These are phyloP conservation scores for Calocybe indica DNA, from an alignment of 768 basidiomycete species.

Conservation along the genomic window DNA sequence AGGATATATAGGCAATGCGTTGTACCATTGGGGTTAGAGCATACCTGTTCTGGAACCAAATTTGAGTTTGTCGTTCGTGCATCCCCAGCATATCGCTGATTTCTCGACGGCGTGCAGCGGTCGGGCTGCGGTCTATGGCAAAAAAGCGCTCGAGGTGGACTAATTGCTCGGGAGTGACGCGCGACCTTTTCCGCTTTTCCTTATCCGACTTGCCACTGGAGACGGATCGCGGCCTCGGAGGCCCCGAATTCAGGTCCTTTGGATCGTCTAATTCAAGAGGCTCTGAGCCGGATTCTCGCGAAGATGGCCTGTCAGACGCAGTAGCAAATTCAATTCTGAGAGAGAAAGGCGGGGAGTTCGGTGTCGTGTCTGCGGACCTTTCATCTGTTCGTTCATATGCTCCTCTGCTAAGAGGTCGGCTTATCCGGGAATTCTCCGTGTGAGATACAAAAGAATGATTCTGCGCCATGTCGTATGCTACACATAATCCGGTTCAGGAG, in stretches of 20 bases:
- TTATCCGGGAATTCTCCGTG: conserved; percentile 14
- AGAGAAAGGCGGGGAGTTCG: conserved; percentile 15
- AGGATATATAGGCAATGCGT: conserved; percentile 2
- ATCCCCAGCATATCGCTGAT: conserved; percentile 72
- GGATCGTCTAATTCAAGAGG: conserved; percentile 22
- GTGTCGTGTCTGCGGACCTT: conserved; percentile 15
- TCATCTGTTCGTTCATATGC: conserved; percentile 13
- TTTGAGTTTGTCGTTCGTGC: conserved; percentile 84
- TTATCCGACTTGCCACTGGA: conserved; percentile 28
- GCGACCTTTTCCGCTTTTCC: conserved; percentile 69
- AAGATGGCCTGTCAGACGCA: conserved; percentile 1
- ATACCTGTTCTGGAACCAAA: conserved; percentile 87
- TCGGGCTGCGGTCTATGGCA: conserved; percentile 62
- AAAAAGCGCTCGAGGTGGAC: conserved; percentile 70
- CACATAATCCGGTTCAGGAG: conserved; percentile 1
- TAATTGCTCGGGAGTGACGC: conserved; percentile 80
- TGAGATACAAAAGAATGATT: no score
- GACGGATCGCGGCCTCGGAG: conserved; percentile 26
- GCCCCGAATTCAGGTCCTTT: conserved; percentile 28
- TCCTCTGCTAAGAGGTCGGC: conserved; percentile 5
- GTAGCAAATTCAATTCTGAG: neutral
- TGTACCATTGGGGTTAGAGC: conserved; percentile 6
- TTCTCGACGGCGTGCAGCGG: conserved; percentile 63
- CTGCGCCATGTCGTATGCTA: conserved; percentile 24
- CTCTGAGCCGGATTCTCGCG: conserved; percentile 10